Conservation (phyloP, 2,329 filamentous ascomycete species). For the Trichothecium sympodiale region DNA sequence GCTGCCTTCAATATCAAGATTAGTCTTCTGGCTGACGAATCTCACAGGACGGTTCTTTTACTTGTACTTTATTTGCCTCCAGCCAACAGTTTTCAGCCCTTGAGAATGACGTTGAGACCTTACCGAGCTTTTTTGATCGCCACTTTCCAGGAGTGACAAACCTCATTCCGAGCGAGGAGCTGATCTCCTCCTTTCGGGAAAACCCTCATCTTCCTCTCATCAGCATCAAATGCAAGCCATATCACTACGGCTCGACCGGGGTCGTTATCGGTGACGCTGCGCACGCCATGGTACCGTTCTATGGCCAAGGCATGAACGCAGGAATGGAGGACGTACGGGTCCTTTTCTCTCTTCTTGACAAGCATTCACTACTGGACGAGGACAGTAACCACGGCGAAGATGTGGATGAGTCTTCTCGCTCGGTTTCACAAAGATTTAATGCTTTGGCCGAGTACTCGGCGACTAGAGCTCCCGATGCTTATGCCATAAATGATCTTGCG, state of each 20-base stretch:
- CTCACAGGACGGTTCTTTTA: constrained; percentile 73
- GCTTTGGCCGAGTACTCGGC: constrained; percentile 69
- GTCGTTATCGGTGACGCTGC: constrained; percentile 90
- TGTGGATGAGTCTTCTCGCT: constrained; percentile 22
- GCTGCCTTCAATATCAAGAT: neutral
- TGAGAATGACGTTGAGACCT: constrained; percentile 45
- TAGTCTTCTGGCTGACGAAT: no score
- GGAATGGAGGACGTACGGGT: constrained; percentile 89
- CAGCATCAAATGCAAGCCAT: constrained; percentile 82
- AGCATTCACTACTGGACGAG: constrained; percentile 38
- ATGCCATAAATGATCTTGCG: constrained; percentile 87
- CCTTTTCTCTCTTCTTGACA: constrained; percentile 73
- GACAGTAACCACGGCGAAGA: constrained; percentile 26
- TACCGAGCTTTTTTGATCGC: constrained; percentile 65
- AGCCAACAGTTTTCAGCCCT: constrained; percentile 57
- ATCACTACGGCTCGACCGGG: constrained; percentile 66
- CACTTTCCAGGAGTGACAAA: constrained; percentile 80
- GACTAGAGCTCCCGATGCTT: constrained; percentile 64
- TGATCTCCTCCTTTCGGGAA: constrained; percentile 61
- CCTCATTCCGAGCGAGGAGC: constrained; percentile 54
- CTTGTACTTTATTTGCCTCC: constrained; percentile 85
- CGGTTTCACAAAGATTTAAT: constrained; percentile 43
- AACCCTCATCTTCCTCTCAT: constrained; percentile 92
- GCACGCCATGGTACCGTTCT: constrained; percentile 97
- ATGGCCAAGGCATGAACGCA: constrained; percentile 96